Evolutionary conservation across 2,329 filamentous ascomycete genomes (phyloP), one percentile per base, ranked within the genome.

Genomic region (Penicillium vulpinum): DNA sequence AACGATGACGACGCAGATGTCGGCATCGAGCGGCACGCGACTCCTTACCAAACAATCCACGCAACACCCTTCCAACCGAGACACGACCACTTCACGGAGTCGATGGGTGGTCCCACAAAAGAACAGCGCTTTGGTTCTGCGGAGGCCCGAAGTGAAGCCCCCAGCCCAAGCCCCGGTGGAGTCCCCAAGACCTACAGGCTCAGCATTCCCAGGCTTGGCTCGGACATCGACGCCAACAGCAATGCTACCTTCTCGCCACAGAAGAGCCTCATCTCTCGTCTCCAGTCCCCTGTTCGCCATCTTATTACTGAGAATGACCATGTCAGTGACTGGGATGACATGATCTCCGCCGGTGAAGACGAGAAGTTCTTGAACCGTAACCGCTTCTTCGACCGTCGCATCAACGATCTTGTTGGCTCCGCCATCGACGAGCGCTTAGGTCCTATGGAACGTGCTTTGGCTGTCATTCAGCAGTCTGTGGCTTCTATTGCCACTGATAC

Each of bases 251-350:
- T 82, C 77, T 61, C 87, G 84, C 64, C 79, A 84, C 67, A 87
- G 84, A 67, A 85, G 87, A 77, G 86, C 81, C 48, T 89, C 83
- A 66, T 74, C 82, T 67, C 87, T 61, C 75, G 78, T 33, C 63
- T 77, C 21, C 79, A 78, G 44, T 81, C 83, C 22, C 81, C 83
- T 50, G 77, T 91, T 29, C 83, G 85, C 59, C 83, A 84, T 52
- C 80, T 91, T 53, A 85, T 88, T 65, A 83, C 81, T 58, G 82
- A 81, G 24, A 74, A 75, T 33, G 79, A 88, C 16, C 86, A 88
- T 24, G 84, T 87, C 58, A 97, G 92, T 70, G 93, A 97, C 73
- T 99, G 94, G 94, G 92, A 96, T 68, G 89, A 89, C 69, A 86
- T 88, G 45, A 87, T 97, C 60, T 88, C 89, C 10, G 90, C 91